Conservation (phyloP, 305 asterid species). For the Solanum hybrid region DNA sequence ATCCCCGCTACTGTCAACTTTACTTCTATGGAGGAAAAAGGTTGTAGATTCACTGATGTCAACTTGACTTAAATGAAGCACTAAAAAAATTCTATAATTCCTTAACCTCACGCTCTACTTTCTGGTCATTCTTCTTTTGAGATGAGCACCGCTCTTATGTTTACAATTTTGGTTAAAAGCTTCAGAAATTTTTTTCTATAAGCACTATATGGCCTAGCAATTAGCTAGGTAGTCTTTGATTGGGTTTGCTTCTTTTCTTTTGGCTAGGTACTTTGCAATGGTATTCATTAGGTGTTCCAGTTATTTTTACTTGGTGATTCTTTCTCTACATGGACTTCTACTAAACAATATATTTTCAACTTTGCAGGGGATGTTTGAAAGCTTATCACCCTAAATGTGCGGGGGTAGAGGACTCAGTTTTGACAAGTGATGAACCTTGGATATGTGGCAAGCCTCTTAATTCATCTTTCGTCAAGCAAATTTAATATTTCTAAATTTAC, state of each 20-base stretch:
- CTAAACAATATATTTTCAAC: neutral
- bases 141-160: neutral
- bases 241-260: neutral
- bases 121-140: neutral
- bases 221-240: neutral
- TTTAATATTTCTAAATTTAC: neutral
- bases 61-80: neutral
- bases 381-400: constrained; percentile 61
- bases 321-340: neutral
- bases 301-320: neutral
- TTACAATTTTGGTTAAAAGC: neutral
- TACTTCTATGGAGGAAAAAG: neutral
- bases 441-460: constrained; percentile 46
- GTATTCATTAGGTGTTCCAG: neutral
- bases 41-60: neutral
- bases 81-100: neutral
- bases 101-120: neutral
- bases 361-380: constrained; percentile 62
- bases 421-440: constrained; percentile 34
- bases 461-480: neutral
- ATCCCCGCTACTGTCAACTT: neutral
- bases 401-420: constrained; percentile 34
- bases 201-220: neutral
- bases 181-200: neutral
- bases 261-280: neutral